A percentile compares a stretch with the other conserved stretches of the same genome.
Evolutionary conservation across 192 early-diverging fungal species (phyloP).

Genomic region (Physocladia obscura): DNA sequence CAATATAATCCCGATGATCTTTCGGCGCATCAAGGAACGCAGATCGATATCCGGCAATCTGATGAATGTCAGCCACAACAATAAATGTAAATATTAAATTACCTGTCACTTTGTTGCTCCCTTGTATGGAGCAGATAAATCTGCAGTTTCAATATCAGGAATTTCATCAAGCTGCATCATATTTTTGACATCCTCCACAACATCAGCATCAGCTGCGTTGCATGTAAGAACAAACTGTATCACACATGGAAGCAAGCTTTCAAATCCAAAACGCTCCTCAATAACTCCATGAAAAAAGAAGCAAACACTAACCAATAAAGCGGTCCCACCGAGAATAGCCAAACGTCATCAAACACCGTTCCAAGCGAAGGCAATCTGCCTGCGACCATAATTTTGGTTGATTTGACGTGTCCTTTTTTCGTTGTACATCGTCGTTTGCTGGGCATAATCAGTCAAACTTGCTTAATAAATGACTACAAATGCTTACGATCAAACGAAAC

Average conservation of each 20-base stretch:
- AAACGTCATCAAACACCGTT: constrained; percentile 54
- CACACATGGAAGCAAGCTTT: constrained; percentile 34
- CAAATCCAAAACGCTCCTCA: constrained; percentile 48
- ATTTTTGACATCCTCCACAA: constrained; percentile 61
- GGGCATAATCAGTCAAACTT: background rate
- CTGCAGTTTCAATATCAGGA: constrained; percentile 33
- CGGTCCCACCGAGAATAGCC: constrained; percentile 62
- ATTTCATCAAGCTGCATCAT: constrained; percentile 29
- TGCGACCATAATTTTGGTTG: constrained; percentile 48
- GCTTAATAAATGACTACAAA: background rate
- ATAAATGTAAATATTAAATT: background rate
- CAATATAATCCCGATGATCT: constrained; percentile 75
- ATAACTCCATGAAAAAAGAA: constrained; percentile 41
- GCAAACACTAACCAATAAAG: constrained; percentile 35
- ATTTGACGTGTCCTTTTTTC: background rate
- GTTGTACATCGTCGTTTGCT: background rate
- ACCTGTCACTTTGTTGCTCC: constrained; percentile 67
- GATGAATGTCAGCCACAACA: background rate
- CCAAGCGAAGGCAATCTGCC: constrained; percentile 53
- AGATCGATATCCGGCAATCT: constrained; percentile 64
- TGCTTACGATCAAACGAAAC: constrained; percentile 16
- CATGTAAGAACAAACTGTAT: constrained; percentile 49
- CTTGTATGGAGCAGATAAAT: constrained; percentile 60
- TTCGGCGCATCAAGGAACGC: constrained; percentile 69
- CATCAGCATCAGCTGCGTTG: constrained; percentile 60